Percentiles rank a stretch among this genome's conserved stretches.
phyloP scores from a whole-genome alignment of 2,329 filamentous ascomycete genomes.

The Penicillium polonicum region DNA sequence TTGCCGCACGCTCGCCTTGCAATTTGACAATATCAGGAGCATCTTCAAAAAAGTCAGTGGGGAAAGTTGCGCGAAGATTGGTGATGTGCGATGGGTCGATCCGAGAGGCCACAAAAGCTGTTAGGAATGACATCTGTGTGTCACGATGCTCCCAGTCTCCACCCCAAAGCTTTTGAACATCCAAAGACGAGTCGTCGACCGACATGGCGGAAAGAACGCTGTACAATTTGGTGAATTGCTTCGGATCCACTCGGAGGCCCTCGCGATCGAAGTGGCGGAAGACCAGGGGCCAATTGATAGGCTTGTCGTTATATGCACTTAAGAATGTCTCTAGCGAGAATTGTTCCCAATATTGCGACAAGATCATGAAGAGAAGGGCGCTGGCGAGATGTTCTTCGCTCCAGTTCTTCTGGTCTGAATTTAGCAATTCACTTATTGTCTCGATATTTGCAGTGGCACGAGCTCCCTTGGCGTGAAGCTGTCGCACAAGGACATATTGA shows the following conservation, averaged over 20 bases:
- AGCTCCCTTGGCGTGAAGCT: slow-evolving; percentile 71
- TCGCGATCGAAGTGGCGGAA: slow-evolving; percentile 78
- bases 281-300: slow-evolving; percentile 67
- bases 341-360: slow-evolving; percentile 59
- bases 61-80: slow-evolving; percentile 74
- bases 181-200: slow-evolving; percentile 61
- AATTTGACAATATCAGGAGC: slow-evolving; percentile 60
- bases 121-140: slow-evolving; percentile 90
- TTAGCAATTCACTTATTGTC: slow-evolving; percentile 60
- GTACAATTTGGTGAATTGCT: slow-evolving; percentile 80
- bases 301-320: slow-evolving; percentile 55
- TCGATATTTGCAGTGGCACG: slow-evolving; percentile 76
- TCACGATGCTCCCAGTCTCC: slow-evolving; percentile 82
- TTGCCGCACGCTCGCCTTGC: slow-evolving; percentile 66
- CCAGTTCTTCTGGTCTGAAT: slow-evolving; percentile 61
- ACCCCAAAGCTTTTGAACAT: slow-evolving; percentile 88
- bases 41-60: slow-evolving; percentile 61
- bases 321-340: slow-evolving; percentile 69
- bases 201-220: slow-evolving; percentile 74
- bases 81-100: slow-evolving; percentile 85
- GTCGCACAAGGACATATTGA: slow-evolving; percentile 52
- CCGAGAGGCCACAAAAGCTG: slow-evolving; percentile 75
- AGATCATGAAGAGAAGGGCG: slow-evolving; percentile 70
- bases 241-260: slow-evolving; percentile 69
- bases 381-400: slow-evolving; percentile 79